These are phyloP conservation scores for Polyrhizophydium stewartii DNA, from an alignment of 371 early-diverging fungal genomes.

Conservation along the genomic window DNA sequence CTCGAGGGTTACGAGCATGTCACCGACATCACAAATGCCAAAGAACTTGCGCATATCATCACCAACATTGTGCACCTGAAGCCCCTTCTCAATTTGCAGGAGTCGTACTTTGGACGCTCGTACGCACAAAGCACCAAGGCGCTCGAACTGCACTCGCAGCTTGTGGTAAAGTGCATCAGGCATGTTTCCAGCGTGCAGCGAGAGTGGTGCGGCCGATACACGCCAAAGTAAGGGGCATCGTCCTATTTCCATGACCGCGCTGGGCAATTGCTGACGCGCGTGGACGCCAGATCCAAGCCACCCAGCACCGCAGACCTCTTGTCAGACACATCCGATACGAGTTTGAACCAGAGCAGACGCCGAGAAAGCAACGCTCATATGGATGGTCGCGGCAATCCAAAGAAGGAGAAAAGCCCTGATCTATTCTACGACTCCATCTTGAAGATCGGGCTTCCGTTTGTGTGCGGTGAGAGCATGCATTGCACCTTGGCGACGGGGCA, in stretches of 20 bases:
- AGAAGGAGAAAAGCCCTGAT: background rate
- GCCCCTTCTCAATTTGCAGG: constrained; percentile 37
- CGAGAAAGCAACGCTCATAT: too few species aligned
- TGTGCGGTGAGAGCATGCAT: constrained; percentile 22
- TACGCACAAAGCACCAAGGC: constrained; percentile 25
- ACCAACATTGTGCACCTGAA: constrained; percentile 24
- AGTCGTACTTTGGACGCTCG: constrained; percentile 28
- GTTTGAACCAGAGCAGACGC: too few species aligned
- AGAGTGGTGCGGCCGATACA: background rate
- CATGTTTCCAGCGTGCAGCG: background rate
- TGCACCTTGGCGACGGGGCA: background rate
- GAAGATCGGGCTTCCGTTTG: constrained; percentile 13
- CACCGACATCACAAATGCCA: constrained; percentile 10
- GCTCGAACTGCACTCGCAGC: constrained; percentile 21
- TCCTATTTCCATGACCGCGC: too few species aligned
- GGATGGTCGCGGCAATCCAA: too few species aligned
- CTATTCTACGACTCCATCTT: background rate
- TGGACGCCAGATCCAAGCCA: too few species aligned
- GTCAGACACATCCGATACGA: too few species aligned
- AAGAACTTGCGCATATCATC: constrained; percentile 30
- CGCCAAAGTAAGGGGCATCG: too few species aligned
- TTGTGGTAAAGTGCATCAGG: constrained; percentile 7
- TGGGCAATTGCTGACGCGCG: too few species aligned
- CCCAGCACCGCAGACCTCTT: too few species aligned
- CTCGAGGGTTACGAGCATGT: constrained; percentile 44